Conservation (phyloP, 352 stramenopile species). For the Globisporangium nagaii region DNA sequence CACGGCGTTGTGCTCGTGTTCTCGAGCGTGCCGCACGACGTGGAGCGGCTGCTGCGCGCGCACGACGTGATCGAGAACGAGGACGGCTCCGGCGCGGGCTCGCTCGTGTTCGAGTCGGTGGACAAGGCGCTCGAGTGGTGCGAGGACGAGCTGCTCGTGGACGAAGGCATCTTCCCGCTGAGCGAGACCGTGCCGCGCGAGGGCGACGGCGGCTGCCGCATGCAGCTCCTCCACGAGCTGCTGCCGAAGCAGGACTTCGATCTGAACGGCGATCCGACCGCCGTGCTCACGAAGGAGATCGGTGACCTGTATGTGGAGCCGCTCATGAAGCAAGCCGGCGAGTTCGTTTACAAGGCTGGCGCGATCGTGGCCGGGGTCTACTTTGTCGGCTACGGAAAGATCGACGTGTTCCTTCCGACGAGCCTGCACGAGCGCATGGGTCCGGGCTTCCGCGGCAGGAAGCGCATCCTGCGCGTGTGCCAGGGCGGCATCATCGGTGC, state of each 20-base stretch:
- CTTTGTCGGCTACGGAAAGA: conserved; percentile 81
- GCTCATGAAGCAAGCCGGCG: conserved; percentile 44
- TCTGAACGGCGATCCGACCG: conserved; percentile 5
- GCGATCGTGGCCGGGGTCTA: conserved; percentile 59
- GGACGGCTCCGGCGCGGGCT: conserved; percentile 40
- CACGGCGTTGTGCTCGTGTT: conserved; percentile 79
- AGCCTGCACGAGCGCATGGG: conserved; percentile 76
- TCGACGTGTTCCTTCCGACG: conserved; percentile 82
- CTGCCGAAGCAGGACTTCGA: conserved; percentile 27
- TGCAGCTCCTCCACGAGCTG: conserved; percentile 64
- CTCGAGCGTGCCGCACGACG: conserved; percentile 53
- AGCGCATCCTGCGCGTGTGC: conserved; percentile 78
- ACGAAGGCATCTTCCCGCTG: conserved; percentile 57
- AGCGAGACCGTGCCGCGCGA: conserved; percentile 39
- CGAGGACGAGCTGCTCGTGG: conserved; percentile 79
- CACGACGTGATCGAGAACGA: conserved; percentile 77
- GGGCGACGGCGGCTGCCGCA: conserved; percentile 27
- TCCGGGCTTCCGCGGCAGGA: conserved; percentile 67
- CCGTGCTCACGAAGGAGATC: conserved; percentile 49
- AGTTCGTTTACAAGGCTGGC: conserved; percentile 68
- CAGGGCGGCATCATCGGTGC: conserved; percentile 75
- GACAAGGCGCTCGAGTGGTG: conserved; percentile 85
- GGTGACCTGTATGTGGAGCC: conserved; percentile 70
- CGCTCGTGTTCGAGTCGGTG: conserved; percentile 79
- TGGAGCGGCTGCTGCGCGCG: conserved; percentile 69